These are phyloP conservation scores for Erysimum cheiri DNA, from an alignment of 441 rosid species.

Conservation along the genomic window DNA sequence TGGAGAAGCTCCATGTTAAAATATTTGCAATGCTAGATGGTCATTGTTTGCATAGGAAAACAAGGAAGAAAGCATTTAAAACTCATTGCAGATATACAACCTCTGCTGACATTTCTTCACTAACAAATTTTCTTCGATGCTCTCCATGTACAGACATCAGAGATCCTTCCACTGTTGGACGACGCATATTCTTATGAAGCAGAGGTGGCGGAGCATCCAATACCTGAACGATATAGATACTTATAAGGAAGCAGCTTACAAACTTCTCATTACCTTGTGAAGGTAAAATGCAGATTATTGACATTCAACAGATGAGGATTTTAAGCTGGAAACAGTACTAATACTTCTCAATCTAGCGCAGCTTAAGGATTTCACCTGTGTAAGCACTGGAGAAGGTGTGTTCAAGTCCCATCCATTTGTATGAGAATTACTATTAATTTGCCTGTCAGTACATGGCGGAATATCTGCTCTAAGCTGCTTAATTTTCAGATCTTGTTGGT, in stretches of 20 bases:
- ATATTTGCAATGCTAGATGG: constrained; percentile 19
- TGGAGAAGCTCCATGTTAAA: not conserved
- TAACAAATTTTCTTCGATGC: constrained; percentile 43
- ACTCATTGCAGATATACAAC: constrained; percentile 39
- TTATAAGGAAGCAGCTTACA: constrained; percentile 18
- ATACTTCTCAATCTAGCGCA: constrained; percentile 20
- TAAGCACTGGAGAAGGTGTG: constrained; percentile 59
- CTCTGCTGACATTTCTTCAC: constrained; percentile 54
- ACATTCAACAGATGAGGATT: not conserved
- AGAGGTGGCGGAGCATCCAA: constrained; percentile 54
- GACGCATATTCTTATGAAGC: constrained; percentile 46
- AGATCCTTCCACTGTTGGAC: constrained; percentile 44
- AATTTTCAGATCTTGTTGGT: constrained; percentile 40
- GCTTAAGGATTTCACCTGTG: constrained; percentile 47
- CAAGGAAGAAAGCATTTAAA: constrained; percentile 21
- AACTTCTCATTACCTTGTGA: constrained; percentile 21
- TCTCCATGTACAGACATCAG: constrained; percentile 45
- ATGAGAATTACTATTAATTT: constrained; percentile 44
- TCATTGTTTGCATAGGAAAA: constrained; percentile 10
- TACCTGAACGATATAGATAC: constrained; percentile 46
- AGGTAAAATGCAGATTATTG: constrained; percentile 7
- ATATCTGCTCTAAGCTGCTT: constrained; percentile 47
- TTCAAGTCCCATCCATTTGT: constrained; percentile 48
- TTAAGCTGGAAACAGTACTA: constrained; percentile 26
- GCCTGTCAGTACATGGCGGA: constrained; percentile 43